Base-by-base conservation (phyloP, 371 early-diverging fungal species). In the Apophysomyces trapeziformis region DNA sequence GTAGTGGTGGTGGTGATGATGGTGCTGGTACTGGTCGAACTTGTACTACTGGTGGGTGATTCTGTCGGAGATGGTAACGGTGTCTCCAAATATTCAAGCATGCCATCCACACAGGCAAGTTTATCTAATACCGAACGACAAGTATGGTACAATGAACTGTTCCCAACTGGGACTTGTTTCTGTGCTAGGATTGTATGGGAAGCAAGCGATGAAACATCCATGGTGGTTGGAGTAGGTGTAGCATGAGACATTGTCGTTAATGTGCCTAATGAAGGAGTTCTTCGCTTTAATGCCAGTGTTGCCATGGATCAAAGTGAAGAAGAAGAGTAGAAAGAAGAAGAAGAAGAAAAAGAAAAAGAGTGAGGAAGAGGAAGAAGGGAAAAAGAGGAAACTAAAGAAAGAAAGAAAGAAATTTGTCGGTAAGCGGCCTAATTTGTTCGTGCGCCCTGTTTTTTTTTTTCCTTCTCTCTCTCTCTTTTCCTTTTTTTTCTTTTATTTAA, bases 141-240 rank as follows among this genome's bases (percentile, higher is more conserved):
- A 4, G 81, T 78, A 71, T 90, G 90, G 67, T 88, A 91, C 38
- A 91, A 76, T 11, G 91, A 91, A 58, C 71, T 62, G 47, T 74
- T 65, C 7, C 65, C 66, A 60, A 68, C 70, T 9, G 73, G 61
- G 45, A 65, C 62, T 57, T 68, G 67, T 57, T 68, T 70, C 63
- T 61, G 36, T 47, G 32, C 32, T 26, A 63, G 38, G 64, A 64
- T 38, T 6, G 65, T 63, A 50, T 68, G 67, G 11, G 60, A 63
- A 21, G 70, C 73, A 8, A 74, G 44, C 43, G 71, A 70, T 14
- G 64, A 54, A 45, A 76, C 75, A n/a, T 71, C 63, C 41, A 70
- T 65, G 11, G 66, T 13, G 38, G 68, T 43, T 12, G 35, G 66
- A 16, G 56, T 18, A 14, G 69, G 60, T 12, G 35, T 67, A 16